phyloP scores from a whole-genome alignment of 495 filamentous ascomycete species.

The Tetracladium marchalianum region DNA sequence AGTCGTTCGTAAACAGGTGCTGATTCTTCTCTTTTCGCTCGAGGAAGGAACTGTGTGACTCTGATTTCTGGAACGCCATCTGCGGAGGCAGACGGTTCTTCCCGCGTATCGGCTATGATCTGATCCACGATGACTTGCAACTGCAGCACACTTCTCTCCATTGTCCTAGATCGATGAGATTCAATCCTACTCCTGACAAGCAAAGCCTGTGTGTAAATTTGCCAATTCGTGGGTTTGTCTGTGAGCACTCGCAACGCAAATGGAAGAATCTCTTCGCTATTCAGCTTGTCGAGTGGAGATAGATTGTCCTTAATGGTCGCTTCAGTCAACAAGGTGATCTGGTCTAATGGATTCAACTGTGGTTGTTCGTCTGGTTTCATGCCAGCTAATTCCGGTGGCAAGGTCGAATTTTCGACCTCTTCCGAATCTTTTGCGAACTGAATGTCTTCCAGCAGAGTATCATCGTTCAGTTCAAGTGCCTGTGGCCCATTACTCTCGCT shows the following conservation, averaged over 20 bases:
- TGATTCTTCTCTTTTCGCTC: conserved; percentile 62
- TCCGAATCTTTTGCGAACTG: conserved; percentile 49
- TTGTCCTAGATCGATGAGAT: conserved; percentile 69
- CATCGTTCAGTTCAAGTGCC: conserved; percentile 73
- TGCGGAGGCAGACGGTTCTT: conserved; percentile 5
- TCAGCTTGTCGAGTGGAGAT: conserved; percentile 72
- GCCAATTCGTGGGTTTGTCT: conserved; percentile 92
- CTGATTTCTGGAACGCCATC: conserved; percentile 28
- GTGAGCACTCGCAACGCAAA: conserved; percentile 82
- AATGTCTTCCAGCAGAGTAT: conserved; percentile 84
- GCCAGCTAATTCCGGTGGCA: conserved; percentile 48
- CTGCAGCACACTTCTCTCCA: conserved; percentile 83
- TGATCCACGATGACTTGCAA: conserved; percentile 95
- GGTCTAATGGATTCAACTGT: conserved; percentile 69
- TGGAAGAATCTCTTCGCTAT: conserved; percentile 82
- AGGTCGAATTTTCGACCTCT: conserved; percentile 30
- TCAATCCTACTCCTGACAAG: conserved; percentile 84
- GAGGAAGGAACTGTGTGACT: conserved; percentile 73
- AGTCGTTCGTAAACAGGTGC: conserved; percentile 69
- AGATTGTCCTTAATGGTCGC: conserved; percentile 84
- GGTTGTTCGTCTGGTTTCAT: conserved; percentile 76
- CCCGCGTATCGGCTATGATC: conserved; percentile 73
- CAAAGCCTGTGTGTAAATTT: conserved; percentile 90
- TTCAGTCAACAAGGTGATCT: conserved; percentile 70
- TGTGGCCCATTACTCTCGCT: conserved; percentile 35